Evolutionary conservation across 2,329 filamentous ascomycete genomes (phyloP).

Genomic region (Clarireedia homoeocarpa): DNA sequence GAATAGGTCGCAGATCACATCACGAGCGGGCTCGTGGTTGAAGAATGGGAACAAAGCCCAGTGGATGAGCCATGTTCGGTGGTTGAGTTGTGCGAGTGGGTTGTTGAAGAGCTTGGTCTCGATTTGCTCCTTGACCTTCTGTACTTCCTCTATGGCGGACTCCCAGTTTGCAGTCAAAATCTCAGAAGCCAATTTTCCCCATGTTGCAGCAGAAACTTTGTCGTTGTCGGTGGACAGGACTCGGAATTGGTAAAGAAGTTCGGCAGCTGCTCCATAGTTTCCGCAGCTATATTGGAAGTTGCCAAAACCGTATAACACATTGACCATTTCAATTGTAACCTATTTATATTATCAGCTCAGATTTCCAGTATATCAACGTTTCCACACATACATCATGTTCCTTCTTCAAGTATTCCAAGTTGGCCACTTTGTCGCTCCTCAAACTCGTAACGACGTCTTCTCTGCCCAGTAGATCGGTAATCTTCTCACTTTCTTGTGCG

Average conservation of each 20-base stretch:
- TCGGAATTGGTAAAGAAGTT: constrained; percentile 95
- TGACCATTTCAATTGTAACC: constrained; percentile 91
- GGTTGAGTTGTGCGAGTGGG: constrained; percentile 87
- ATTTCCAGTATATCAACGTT: neutral
- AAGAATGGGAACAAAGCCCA: constrained; percentile 99
- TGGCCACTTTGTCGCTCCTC: constrained; percentile 94
- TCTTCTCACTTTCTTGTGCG: constrained; percentile 81
- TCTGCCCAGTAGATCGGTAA: constrained; percentile 76
- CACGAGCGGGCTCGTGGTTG: constrained; percentile 88
- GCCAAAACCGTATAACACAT: constrained; percentile 90
- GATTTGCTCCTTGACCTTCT: constrained; percentile 85
- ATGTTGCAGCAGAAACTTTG: constrained; percentile 90
- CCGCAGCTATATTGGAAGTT: constrained; percentile 98
- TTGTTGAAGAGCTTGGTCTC: constrained; percentile 95
- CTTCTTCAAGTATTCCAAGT: constrained; percentile 96
- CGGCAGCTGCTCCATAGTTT: constrained; percentile 81
- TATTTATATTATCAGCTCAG: constrained; percentile 28
- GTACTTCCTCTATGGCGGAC: constrained; percentile 79
- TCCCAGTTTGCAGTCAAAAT: constrained; percentile 97
- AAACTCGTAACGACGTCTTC: constrained; percentile 87
- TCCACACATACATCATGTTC: constrained; percentile 67
- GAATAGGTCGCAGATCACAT: constrained; percentile 89
- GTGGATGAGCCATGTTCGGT: constrained; percentile 96
- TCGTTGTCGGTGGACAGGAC: constrained; percentile 97
- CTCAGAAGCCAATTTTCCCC: constrained; percentile 95